Base-by-base conservation (phyloP, 1,284 basidiomycete species). In the Singerocomus rubriflavus region DNA sequence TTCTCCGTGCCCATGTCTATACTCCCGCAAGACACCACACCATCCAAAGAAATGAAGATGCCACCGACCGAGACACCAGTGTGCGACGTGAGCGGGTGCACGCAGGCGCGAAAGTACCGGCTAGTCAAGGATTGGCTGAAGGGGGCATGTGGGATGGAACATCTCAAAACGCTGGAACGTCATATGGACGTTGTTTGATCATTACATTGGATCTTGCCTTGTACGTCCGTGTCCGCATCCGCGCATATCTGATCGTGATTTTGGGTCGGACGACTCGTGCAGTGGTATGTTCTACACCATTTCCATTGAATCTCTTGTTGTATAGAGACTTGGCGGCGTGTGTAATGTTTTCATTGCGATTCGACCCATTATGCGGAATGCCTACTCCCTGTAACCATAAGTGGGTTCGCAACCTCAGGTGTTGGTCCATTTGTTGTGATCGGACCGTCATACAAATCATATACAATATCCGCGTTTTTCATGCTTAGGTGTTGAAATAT, bases 131-230 rank as follows among this genome's bases (percentile, higher is more conserved):
- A 77, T 52, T 79, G 74, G 62, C 64, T 73, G 46, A 70, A 63
- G 45, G 81, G 81, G 0, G 81, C 80, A 3, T 84, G 82, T 60
- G 75, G 75, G 9, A 70, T 83, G 62, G 65, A 60, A 2, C 84
- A 85, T 66, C 67, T 85, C 57, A 81, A 80, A 54, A 48, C 73
- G 16, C 63, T 85, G 38, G 79, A 83, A 31, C 51, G 27, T n/a
- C 61, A 66, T 52, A 53, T 62, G 53, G 46, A 53, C 7, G 43
- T 44, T 1, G 44, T 41, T 27, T 60, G 35, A 60, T 30, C 14
- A 5, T 3, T 29, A 8, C 21, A 5, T 26, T 43, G n/a, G 4
- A 4, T 12, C 27, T 17, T 17, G 21, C 21, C 4, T 21, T 21
- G 21, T 21, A 4, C 21, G 21, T 13, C 10, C 27, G 6, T 40